Evolutionary conservation across 192 early-diverging fungal genomes (phyloP), one percentile per base, ranked within the genome.

Genomic region (Coemansia sp.): DNA sequence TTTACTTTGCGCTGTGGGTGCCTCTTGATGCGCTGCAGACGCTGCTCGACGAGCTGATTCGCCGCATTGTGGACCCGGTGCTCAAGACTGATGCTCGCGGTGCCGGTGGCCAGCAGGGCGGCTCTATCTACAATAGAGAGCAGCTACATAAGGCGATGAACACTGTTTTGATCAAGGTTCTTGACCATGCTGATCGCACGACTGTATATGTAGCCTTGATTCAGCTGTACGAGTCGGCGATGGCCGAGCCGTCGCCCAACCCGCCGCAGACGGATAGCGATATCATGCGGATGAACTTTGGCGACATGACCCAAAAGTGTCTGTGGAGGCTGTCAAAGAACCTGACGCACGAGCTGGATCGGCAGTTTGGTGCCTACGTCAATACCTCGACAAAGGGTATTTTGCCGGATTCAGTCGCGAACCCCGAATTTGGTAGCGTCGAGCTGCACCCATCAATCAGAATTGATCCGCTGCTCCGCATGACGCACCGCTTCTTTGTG

Each of bases 251-350:
- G 49, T 81, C 22, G 61, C 85, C 53, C 53, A 79, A 46, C 53
- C 77, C 38, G 47, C 81, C 48, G 62, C 80, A 19, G 59, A 81
- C 54, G 41, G 79, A 46, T 40, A 64, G 3, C 11, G 60, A 74
- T 0, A 58, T 78, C 14, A 68, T 89, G 55, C 78, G 82, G 19
- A 88, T 88, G 15, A 55, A 56, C 58, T 87, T 87, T 59, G 88
- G 85, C 24, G 93, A 98, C 59, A 66, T 96, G 26, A 83, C 90
- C 14, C 93, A 97, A 89, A 94, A 93, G 66, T 99, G 97, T 46
- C 54, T 99, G 35, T 99, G 97, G 97, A 93, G 95, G 45, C 60
- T 96, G 26, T 87, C 94, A 22, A 97, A 97, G 74, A 64, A 83
- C 4, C 75, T 98, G 41, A 80, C 87, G 24, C 68, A 84, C 25